Evolutionary conservation across 2,329 filamentous ascomycete species (phyloP), one percentile per base, ranked within the genome.

Genomic region (Nothopassalora personata): DNA sequence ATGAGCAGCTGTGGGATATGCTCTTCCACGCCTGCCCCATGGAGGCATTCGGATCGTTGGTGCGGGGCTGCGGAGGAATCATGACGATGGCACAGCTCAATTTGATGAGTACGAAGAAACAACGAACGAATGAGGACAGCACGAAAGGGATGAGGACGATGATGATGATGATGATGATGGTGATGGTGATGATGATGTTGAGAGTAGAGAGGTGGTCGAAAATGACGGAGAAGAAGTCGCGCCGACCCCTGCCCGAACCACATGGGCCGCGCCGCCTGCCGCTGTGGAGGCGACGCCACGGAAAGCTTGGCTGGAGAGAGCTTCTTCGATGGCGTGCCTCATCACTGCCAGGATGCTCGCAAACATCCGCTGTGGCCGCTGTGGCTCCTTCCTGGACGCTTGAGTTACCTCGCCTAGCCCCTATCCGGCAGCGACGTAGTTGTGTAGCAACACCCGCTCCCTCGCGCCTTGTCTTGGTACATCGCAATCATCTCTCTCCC

Each of bases 361-460:
- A 54, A 54, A 43, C 33, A 45, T 13, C 34, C 53, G 53, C 11
- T 34, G 49, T 34, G 49, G 49, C 49, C 53, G 39, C 27, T 51
- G 49, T 51, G 49, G 49, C 49, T 43, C 39, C 13, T 43, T 15
- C 39, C 8, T 36, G 33, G 8, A 23, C 2, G 23, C 34, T 55
- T 39, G 39, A 55, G 36, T 56, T n/a, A 59, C 52, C 19, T 31
- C 15, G 31, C 53, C 53, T 45, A 51, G 33, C 57, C 53, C 57
- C 43, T 51, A 28, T 48, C 36, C 49, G 47, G 34, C 43, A 46
- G n/a, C 45, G 53, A 33, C 54, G 46, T 49, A 43, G 15, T 43
- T 31, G 54, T 34, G 49, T 51, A 51, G 49, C 49, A 51, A 51
- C 49, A 51, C 28, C 49, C 30, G 49, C 30, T 9, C 11, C 11